Conservation (phyloP, 108 stramenopile species). For the Aurantiochytrium sp. region DNA sequence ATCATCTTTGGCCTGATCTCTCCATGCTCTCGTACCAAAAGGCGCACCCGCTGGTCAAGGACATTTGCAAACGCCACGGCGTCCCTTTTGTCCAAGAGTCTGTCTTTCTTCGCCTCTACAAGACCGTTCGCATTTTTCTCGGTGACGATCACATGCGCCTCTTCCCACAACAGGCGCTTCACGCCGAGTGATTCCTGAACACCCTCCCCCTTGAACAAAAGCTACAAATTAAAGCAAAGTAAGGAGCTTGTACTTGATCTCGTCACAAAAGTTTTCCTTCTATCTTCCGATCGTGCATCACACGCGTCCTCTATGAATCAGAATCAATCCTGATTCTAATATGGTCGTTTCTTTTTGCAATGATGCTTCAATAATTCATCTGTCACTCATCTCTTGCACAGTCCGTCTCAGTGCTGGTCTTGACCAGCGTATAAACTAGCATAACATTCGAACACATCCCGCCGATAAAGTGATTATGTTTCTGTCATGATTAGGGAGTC, state of each 20-base stretch:
- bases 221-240: not conserved
- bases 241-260: not conserved
- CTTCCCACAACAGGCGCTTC: conserved; percentile 54
- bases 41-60: conserved; percentile 66
- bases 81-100: conserved; percentile 78
- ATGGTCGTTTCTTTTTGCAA: too few species aligned
- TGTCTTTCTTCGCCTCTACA: conserved; percentile 65
- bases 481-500: too few species aligned
- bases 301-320: too few species aligned
- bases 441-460: too few species aligned
- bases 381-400: too few species aligned
- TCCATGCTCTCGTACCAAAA: conserved; percentile 75
- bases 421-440: too few species aligned
- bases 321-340: too few species aligned
- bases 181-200: not conserved
- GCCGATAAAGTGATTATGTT: too few species aligned
- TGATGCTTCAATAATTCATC: too few species aligned
- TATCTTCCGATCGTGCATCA: too few species aligned
- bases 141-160: conserved; percentile 67
- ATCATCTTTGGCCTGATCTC: conserved; percentile 77
- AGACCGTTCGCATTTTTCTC: conserved; percentile 75
- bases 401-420: too few species aligned
- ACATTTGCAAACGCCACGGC: conserved; percentile 67
- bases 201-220: not conserved
- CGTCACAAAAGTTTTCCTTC: too few species aligned